Conservation (phyloP, 805 yeast species). For the Huiozyma sinensis region DNA sequence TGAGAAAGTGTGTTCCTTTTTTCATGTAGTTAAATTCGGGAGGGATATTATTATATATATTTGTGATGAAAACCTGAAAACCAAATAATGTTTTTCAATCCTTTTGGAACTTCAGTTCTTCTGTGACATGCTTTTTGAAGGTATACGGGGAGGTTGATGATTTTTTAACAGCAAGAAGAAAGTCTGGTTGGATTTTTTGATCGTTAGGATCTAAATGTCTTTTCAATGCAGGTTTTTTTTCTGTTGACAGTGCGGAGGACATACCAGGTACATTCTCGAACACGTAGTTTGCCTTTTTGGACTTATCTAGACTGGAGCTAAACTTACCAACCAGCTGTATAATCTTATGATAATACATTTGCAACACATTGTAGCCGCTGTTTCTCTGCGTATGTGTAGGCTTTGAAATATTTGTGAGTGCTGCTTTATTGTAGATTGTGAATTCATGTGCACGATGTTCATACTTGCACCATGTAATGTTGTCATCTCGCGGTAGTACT, state of each 20-base stretch:
- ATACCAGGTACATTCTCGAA: slow-evolving; percentile 2
- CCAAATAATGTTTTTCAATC: not conserved
- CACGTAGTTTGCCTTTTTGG: slow-evolving; percentile 15
- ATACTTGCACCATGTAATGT: slow-evolving; percentile 31
- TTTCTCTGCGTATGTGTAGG: slow-evolving; percentile 8
- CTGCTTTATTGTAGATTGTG: slow-evolving; percentile 3
- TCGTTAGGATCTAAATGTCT: not conserved
- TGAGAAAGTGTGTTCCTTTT: no score
- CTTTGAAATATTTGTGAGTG: not conserved
- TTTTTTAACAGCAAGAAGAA: not conserved
- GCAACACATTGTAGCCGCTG: slow-evolving; percentile 33
- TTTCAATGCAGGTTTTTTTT: not conserved
- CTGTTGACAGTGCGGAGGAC: not conserved
- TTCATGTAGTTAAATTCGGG: no score
- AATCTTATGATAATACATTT: slow-evolving; percentile 40
- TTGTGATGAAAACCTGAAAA: no score
- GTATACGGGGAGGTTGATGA: not conserved
- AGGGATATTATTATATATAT: no score
- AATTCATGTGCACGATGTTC: slow-evolving; percentile 15
- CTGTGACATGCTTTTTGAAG: not conserved
- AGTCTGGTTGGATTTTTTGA: not conserved
- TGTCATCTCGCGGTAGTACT: slow-evolving; percentile 46
- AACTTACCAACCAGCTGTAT: slow-evolving; percentile 37
- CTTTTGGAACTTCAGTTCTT: not conserved
- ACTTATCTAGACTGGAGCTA: slow-evolving; percentile 20